Evolutionary conservation across 495 filamentous ascomycete genomes (phyloP).

Genomic region (Podospora appendiculata): DNA sequence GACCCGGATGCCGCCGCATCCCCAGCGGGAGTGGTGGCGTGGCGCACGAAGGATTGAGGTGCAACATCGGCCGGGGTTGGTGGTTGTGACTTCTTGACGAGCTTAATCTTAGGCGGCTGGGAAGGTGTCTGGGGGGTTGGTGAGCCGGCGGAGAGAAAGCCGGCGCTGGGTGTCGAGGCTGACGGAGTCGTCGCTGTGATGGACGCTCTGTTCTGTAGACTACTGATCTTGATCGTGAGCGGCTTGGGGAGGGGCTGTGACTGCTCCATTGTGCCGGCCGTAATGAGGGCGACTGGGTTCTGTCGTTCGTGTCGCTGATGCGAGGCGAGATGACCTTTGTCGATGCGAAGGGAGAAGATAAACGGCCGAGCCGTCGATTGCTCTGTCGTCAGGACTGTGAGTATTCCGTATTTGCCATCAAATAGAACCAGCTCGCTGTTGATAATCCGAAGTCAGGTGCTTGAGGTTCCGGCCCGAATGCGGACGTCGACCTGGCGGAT

Average conservation of each 20-base stretch:
- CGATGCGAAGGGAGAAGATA: not conserved
- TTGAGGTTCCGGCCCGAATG: too few relatives aligned
- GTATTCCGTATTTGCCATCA: not conserved
- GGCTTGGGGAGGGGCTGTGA: conserved; percentile 9
- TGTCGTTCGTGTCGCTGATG: not conserved
- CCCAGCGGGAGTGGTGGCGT: not conserved
- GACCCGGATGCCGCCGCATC: conserved; percentile 4
- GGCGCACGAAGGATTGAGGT: conserved; percentile 3
- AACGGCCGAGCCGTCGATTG: not conserved
- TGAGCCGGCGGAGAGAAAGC: conserved; percentile 13
- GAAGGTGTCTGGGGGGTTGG: conserved; percentile 29
- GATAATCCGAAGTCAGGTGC: too few relatives aligned
- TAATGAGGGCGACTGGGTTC: too few relatives aligned
- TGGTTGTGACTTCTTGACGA: conserved; percentile 38
- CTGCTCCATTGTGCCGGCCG: conserved; percentile 9
- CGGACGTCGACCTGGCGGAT: too few relatives aligned
- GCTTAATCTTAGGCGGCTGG: conserved; percentile 42
- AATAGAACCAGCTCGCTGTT: not conserved
- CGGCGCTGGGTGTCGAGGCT: conserved; percentile 4
- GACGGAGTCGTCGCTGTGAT: conserved; percentile 2
- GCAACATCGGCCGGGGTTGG: conserved; percentile 33
- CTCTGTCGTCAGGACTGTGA: not conserved
- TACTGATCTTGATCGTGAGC: conserved; percentile 19
- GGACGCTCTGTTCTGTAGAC: not conserved
- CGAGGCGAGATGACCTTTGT: not conserved